These are phyloP conservation scores for Microstegium vimineum DNA, from an alignment of 176 grass and related monocot species.

Conservation along the genomic window DNA sequence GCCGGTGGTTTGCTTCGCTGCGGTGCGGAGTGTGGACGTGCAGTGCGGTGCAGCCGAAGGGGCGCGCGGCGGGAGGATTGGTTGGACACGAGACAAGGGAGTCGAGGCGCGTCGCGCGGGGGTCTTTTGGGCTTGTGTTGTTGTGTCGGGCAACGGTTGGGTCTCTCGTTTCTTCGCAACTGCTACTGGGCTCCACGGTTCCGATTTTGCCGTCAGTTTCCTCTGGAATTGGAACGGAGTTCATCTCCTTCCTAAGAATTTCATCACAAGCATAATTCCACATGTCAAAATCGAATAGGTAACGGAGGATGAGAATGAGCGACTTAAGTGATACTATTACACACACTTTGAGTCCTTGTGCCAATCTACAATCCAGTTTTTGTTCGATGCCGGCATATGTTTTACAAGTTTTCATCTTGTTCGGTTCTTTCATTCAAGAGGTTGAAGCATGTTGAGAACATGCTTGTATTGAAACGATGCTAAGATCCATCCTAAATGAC, in stretches of 20 bases:
- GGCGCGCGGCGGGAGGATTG: not conserved
- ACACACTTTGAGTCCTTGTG: not conserved
- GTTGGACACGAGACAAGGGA: conserved; percentile 16
- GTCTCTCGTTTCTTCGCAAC: not conserved
- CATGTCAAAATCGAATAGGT: not conserved
- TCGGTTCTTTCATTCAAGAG: no score
- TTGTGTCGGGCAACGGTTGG: not conserved
- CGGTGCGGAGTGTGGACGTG: no score
- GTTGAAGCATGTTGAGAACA: no score
- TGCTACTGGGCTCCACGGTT: not conserved
- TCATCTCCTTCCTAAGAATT: not conserved
- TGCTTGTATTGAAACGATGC: no score
- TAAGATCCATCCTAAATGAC: no score
- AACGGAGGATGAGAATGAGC: not conserved
- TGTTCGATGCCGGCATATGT: not conserved
- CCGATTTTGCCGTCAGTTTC: not conserved
- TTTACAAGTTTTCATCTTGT: not conserved
- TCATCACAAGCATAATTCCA: not conserved
- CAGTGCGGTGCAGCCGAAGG: conserved; percentile 13
- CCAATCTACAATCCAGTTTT: not conserved
- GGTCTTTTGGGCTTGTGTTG: not conserved
- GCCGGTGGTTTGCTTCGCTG: not conserved
- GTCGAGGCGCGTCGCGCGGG: conserved; percentile 27
- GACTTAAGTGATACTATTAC: not conserved
- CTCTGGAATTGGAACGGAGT: not conserved